A percentile compares a stretch with the other conserved stretches of the same genome.
phyloP scores from a whole-genome alignment of 257 asterid genomes.

The Coffea canephora region DNA sequence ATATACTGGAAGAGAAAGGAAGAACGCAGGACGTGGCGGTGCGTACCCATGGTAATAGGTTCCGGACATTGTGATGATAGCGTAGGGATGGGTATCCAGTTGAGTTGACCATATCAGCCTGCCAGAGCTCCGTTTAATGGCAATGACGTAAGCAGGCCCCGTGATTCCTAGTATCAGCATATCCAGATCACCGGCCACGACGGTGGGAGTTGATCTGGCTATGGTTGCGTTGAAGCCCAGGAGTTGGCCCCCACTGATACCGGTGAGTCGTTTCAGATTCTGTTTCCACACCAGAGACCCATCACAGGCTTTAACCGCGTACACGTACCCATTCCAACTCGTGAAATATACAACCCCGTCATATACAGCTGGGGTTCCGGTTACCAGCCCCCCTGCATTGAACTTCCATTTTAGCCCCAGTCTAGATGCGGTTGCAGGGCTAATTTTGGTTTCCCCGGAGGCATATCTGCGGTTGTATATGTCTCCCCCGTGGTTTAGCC shows the following conservation, averaged over 20 bases:
- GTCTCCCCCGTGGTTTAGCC: slow-evolving; percentile 62
- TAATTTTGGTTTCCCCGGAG: slow-evolving; percentile 31
- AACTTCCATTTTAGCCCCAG: slow-evolving; percentile 48
- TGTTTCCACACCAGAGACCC: slow-evolving; percentile 47
- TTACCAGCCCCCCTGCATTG: slow-evolving; percentile 36
- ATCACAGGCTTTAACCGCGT: slow-evolving; percentile 42
- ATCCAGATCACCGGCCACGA: slow-evolving; percentile 31
- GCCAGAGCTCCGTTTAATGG: slow-evolving; percentile 38
- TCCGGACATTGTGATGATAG: slow-evolving; percentile 61
- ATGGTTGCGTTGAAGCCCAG: slow-evolving; percentile 15
- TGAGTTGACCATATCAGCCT: slow-evolving; percentile 43
- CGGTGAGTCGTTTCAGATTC: slow-evolving; percentile 32
- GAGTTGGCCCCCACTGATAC: slow-evolving; percentile 23
- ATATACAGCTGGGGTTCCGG: slow-evolving; percentile 41
- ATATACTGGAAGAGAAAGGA: too few relatives aligned
- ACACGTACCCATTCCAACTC: slow-evolving; percentile 45
- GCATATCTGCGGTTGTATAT: slow-evolving; percentile 46
- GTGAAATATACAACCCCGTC: slow-evolving; percentile 43
- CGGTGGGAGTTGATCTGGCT: slow-evolving; percentile 47
- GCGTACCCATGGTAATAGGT: slow-evolving; percentile 43
- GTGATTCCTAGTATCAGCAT: slow-evolving; percentile 36
- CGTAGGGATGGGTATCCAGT: slow-evolving; percentile 41
- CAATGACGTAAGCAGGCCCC: slow-evolving; percentile 51
- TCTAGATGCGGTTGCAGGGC: slow-evolving; percentile 34
- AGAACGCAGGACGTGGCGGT: too few relatives aligned